Conservation (phyloP, 2,329 filamentous ascomycete species). For the Ceratocystis eucalypticola region DNA sequence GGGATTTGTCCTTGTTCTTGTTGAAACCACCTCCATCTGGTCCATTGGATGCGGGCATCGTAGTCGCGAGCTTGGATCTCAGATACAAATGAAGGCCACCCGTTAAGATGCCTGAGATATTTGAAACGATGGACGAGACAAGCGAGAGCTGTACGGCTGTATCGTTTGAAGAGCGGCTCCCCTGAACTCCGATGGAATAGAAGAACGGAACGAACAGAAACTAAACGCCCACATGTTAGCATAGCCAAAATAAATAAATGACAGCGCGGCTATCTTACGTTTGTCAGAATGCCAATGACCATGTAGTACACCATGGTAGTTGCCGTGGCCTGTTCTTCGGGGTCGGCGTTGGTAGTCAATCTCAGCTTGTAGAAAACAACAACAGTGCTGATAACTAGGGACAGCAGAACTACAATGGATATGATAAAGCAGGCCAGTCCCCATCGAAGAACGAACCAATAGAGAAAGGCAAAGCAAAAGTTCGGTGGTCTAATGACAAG, state of each 20-base stretch:
- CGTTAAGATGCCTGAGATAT: slow-evolving; percentile 51
- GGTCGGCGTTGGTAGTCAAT: slow-evolving; percentile 36
- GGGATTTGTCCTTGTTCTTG: not conserved
- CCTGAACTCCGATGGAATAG: slow-evolving; percentile 38
- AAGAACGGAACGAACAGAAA: slow-evolving; percentile 51
- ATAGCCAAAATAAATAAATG: not conserved
- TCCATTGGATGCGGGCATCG: not conserved
- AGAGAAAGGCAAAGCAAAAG: slow-evolving; percentile 52
- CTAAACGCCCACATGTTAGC: slow-evolving; percentile 25
- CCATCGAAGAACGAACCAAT: slow-evolving; percentile 53
- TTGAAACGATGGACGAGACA: slow-evolving; percentile 51
- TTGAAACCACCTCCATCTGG: not conserved
- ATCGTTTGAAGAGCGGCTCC: slow-evolving; percentile 27
- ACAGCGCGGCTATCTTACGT: slow-evolving; percentile 33
- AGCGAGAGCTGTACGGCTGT: slow-evolving; percentile 41
- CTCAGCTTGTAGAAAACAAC: slow-evolving; percentile 43
- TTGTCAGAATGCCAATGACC: slow-evolving; percentile 41
- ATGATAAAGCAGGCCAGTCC: slow-evolving; percentile 43
- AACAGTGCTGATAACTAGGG: slow-evolving; percentile 38
- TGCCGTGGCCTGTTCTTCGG: slow-evolving; percentile 47
- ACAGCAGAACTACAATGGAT: slow-evolving; percentile 36
- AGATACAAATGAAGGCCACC: slow-evolving; percentile 54
- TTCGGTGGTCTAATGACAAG: slow-evolving; percentile 41
- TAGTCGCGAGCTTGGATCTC: slow-evolving; percentile 44
- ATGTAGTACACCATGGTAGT: slow-evolving; percentile 60